Evolutionary conservation across 192 early-diverging fungal species (phyloP).

Genomic region (Funneliformis geosporum): DNA sequence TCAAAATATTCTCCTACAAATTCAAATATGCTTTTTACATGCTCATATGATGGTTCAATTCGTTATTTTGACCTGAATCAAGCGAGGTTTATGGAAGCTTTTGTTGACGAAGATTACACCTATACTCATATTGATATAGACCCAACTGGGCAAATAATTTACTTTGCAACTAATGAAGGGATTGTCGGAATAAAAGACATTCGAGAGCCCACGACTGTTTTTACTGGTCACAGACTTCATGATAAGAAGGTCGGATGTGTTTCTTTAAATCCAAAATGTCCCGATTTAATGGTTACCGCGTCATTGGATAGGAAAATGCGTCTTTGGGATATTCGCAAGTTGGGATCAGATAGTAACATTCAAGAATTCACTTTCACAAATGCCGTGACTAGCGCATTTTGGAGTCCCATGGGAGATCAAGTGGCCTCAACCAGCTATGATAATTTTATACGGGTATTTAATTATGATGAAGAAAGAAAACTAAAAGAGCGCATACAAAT

Average conservation of each 20-base stretch:
- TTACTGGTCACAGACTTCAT: slow-evolving; percentile 38
- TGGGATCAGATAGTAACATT: slow-evolving; percentile 38
- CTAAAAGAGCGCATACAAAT: slow-evolving; percentile 44
- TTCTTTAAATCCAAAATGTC: slow-evolving; percentile 55
- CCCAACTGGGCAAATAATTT: slow-evolving; percentile 45
- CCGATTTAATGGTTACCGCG: slow-evolving; percentile 49
- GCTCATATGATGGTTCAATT: slow-evolving; percentile 63
- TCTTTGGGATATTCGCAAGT: slow-evolving; percentile 63
- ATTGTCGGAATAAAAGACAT: slow-evolving; percentile 51
- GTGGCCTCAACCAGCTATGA: slow-evolving; percentile 61
- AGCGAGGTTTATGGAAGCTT: slow-evolving; percentile 51
- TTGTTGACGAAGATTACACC: slow-evolving; percentile 41
- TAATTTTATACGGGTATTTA: slow-evolving; percentile 56
- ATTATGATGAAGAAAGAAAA: slow-evolving; percentile 44
- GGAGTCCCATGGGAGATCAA: slow-evolving; percentile 61
- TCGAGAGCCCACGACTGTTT: slow-evolving; percentile 36
- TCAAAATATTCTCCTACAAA: slow-evolving; percentile 52
- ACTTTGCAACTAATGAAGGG: slow-evolving; percentile 59
- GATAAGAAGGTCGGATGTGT: slow-evolving; percentile 65
- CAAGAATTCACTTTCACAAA: slow-evolving; percentile 48
- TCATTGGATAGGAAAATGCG: slow-evolving; percentile 59
- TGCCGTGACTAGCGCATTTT: slow-evolving; percentile 65
- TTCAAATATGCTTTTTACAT: slow-evolving; percentile 49
- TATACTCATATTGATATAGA: slow-evolving; percentile 51
- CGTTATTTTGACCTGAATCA: slow-evolving; percentile 61